Conservation (phyloP, 2,329 filamentous ascomycete genomes). For the Anthostomella pinea region DNA sequence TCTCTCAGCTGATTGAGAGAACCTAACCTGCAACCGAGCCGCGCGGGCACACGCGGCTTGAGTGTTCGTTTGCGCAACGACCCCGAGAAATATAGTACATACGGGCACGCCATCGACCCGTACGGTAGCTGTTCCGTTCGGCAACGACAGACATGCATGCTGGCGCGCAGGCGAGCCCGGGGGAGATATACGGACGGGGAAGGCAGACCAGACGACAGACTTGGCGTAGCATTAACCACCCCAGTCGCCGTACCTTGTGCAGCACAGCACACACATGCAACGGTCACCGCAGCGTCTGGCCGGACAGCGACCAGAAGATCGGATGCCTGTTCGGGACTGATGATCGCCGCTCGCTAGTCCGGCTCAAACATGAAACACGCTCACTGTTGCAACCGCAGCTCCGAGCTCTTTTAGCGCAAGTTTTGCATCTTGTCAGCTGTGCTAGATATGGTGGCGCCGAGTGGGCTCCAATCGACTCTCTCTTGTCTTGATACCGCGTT, state of each 20-base stretch:
- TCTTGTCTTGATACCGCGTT: too few species aligned
- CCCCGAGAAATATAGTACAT: too few species aligned
- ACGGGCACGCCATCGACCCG: background rate
- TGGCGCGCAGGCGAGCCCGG: conserved; percentile 3
- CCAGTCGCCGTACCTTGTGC: background rate
- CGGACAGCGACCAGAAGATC: conserved; percentile 4
- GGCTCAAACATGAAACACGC: conserved; percentile 29
- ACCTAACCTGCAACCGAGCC: too few species aligned
- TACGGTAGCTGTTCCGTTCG: conserved; percentile 3
- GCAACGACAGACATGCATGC: background rate
- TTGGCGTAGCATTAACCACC: conserved; percentile 3
- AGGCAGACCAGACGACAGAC: conserved; percentile 1
- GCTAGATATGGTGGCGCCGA: background rate
- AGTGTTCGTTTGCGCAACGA: too few species aligned
- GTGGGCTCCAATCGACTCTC: background rate
- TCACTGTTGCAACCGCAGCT: conserved; percentile 24
- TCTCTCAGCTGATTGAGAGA: too few species aligned
- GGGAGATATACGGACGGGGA: conserved; percentile 10
- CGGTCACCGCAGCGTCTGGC: background rate
- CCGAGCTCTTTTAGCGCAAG: conserved; percentile 21
- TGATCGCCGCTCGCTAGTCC: conserved; percentile 19
- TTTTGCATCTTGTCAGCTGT: conserved; percentile 2
- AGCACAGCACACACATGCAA: background rate
- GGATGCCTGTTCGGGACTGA: conserved; percentile 19
- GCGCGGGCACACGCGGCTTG: too few species aligned